A percentile compares a stretch with the other conserved stretches of the same genome.
These are phyloP conservation scores for Gypsophila paniculata DNA, from an alignment of 179 eudicot genomes.

Conservation along the genomic window DNA sequence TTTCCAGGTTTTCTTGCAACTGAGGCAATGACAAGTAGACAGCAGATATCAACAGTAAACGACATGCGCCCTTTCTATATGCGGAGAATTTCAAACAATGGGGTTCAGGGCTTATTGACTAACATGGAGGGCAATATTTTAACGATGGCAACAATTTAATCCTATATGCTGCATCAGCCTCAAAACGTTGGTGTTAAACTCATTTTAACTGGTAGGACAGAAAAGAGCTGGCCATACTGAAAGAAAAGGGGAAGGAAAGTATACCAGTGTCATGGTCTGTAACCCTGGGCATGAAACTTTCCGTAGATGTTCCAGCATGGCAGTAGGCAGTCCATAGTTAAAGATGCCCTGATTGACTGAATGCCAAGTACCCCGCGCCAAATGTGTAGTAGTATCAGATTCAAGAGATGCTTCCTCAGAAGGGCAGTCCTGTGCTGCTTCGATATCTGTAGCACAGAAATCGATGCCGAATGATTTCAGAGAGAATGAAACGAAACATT, in stretches of 20 bases:
- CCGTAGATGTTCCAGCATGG: conserved; percentile 63
- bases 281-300: conserved; percentile 29
- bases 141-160: not conserved
- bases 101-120: no score
- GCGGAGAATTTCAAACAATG: no score
- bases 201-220: not conserved
- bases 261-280: conserved; percentile 43
- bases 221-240: not conserved
- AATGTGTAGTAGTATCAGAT: conserved; percentile 48
- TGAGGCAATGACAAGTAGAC: conserved; percentile 18
- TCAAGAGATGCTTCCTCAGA: conserved; percentile 26
- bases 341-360: conserved; percentile 57
- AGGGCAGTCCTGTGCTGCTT: conserved; percentile 30
- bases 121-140: not conserved
- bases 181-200: not conserved
- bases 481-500: not conserved
- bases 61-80: no score
- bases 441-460: conserved; percentile 43
- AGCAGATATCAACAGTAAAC: not conserved
- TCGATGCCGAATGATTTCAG: not conserved
- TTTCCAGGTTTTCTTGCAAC: conserved; percentile 56
- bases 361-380: conserved; percentile 91
- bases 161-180: not conserved
- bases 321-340: conserved; percentile 78
- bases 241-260: conserved; percentile 1